Base-by-base conservation (phyloP, 305 asterid species). In the Solanum hybrid region DNA sequence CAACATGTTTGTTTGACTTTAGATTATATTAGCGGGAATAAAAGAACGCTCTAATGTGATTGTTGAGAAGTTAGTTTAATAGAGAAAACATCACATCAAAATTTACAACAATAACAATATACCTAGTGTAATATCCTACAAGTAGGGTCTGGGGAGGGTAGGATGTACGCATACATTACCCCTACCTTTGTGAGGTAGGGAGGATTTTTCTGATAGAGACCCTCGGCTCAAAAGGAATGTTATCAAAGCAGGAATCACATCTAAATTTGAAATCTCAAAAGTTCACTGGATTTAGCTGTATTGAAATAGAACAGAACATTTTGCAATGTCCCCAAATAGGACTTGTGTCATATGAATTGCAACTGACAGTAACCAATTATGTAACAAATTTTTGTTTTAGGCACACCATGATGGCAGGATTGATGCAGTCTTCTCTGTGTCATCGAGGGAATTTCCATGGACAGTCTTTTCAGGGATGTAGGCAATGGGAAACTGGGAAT, bases 401-500 rank as follows among this genome's bases (percentile, higher is more conserved):
- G 93, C 95, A 93, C 93, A 95, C 96, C 96, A 22, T 92, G 97
- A 51, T 97, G 94, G 93, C 95, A 10, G 96, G 94, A 66, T 92
- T 94, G 87, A 90, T 92, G 93, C 98, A 91, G 93, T 96, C 96
- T 85, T 94, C 97, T 72, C 98, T 93, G 93, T 94, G 93, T 90
- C 96, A 93, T 90, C 90, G 94, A 7, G 95, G 97, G 79, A 96
- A 91, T 92, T 88, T 96, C 90, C 91, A 96, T 46, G 98, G 96
- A 46, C 98, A 94, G 92, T 90, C 95, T n/a, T 91, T 94, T 92
- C 95, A 92, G 76, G 98, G 96, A 91, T 94, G 93, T 95, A 94
- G 91, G 93, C 92, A 89, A 92, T 94, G 98, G 96, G 96, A 90
- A 93, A 89, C 91, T 94, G 97, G 96, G 97, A 90, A 92, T 94